These are phyloP conservation scores for Brassica incana DNA, from an alignment of 345 rosid species.

Conservation along the genomic window DNA sequence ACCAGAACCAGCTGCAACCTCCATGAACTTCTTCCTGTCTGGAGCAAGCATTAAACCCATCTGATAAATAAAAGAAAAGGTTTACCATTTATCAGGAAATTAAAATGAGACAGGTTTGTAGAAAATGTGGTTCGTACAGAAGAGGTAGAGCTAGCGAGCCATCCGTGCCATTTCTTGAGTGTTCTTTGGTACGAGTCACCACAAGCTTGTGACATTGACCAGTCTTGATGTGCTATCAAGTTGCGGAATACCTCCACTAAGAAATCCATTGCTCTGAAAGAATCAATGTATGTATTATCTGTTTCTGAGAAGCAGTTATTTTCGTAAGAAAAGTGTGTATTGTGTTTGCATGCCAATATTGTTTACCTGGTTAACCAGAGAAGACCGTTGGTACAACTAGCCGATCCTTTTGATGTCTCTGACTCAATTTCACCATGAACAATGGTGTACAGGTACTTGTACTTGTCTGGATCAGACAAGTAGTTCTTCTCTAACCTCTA, in stretches of 20 bases:
- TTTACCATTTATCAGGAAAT: constrained; percentile 9
- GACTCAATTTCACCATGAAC: constrained; percentile 77
- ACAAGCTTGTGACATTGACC: constrained; percentile 91
- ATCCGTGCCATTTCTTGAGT: constrained; percentile 87
- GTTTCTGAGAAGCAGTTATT: neutral
- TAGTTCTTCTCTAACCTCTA: constrained; percentile 90
- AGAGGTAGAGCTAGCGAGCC: constrained; percentile 93
- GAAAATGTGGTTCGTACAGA: constrained; percentile 42
- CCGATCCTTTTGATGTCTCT: constrained; percentile 71
- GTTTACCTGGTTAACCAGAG: constrained; percentile 91
- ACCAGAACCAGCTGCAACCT: constrained; percentile 80
- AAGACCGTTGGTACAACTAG: constrained; percentile 92
- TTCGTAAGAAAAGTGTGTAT: neutral
- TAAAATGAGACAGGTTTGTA: constrained; percentile 7
- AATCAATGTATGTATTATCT: constrained; percentile 4
- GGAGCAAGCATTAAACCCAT: constrained; percentile 94
- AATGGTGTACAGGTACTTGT: constrained; percentile 64
- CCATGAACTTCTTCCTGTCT: constrained; percentile 94
- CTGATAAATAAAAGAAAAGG: constrained; percentile 43
- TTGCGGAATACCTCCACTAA: constrained; percentile 80
- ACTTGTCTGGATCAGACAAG: constrained; percentile 59
- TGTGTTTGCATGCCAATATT: neutral
- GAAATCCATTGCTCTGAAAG: constrained; percentile 90
- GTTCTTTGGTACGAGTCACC: constrained; percentile 80
- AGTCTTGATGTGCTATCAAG: constrained; percentile 73